Percentiles rank a stretch among this genome's conserved stretches.
phyloP scores from a whole-genome alignment of 208 protist species.

The Wallacemonas rigidus region DNA sequence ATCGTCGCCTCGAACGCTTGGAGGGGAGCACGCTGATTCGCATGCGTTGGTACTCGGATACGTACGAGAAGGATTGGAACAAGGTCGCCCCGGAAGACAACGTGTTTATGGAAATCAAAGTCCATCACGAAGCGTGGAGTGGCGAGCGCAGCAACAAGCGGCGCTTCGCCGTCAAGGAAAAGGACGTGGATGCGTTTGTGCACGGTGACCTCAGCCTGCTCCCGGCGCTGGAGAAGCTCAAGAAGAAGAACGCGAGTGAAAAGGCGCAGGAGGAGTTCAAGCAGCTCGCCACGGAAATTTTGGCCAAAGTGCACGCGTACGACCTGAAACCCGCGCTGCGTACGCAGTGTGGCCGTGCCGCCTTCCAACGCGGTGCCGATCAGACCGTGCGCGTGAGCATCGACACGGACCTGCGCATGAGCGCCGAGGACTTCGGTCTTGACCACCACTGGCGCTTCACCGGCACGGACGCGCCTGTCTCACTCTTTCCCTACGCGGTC shows the following conservation, averaged over 20 bases:
- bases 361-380: conserved; percentile 85
- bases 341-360: conserved; percentile 83
- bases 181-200: conserved; percentile 79
- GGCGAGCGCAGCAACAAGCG: conserved; percentile 90
- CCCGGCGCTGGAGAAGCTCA: conserved; percentile 74
- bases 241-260: conserved; percentile 72
- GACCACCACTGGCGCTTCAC: conserved; percentile 87
- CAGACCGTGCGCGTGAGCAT: conserved; percentile 88
- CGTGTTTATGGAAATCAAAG: conserved; percentile 92
- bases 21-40: conserved; percentile 87
- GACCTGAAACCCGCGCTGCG: conserved; percentile 84
- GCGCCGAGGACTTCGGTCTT: conserved; percentile 84
- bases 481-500: conserved; percentile 87
- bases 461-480: conserved; percentile 62
- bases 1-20: conserved; percentile 79
- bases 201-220: conserved; percentile 67
- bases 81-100: conserved; percentile 51
- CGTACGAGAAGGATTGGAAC: conserved; percentile 78
- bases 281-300: conserved; percentile 78
- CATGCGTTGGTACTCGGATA: conserved; percentile 89
- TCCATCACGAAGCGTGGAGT: conserved; percentile 88
- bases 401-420: conserved; percentile 83
- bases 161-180: conserved; percentile 83
- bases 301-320: conserved; percentile 84
- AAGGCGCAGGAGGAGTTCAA: conserved; percentile 78